Base-by-base conservation (phyloP, 192 early-diverging fungal species). In the Gaertneriomyces sp. region DNA sequence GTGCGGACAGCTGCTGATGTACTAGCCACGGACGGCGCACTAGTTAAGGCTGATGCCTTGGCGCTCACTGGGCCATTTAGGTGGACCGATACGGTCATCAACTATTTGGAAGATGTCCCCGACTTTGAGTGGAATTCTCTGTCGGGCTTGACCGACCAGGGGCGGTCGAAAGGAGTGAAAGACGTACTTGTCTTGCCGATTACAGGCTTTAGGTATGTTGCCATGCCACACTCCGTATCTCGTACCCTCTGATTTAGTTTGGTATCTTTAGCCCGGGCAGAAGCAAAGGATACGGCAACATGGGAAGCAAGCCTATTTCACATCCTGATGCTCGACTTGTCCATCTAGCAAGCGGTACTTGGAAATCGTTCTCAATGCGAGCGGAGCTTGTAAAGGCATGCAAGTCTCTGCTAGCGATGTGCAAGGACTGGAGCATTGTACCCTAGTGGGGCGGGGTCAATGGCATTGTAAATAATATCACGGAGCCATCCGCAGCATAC, bases 171-270 rank as follows among this genome's bases (percentile, higher is more conserved):
- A 40, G 40, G 11, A 7, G 54, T 60, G 11, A 12, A 33, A 7
- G 65, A 67, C 40, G 65, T 67, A 7, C 53, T 67, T 9, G 65
- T 67, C n/a, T 43, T 67, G 20, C 65, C 65, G 8, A 60, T 67
- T 17, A 67, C 65, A n/a, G 65, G 65, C 9, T 67, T 67, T 43
- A 67, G 65, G 65, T 67, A 44, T 17, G 57, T 38, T 16, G 14
- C 17, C 52, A 63, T 20, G 6, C 11, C 25, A 33, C 54, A 16
- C 38, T 56, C 54, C 19, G 0, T 9, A 38, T 56, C 54, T 6
- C n/a, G 20, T 51, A 20, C n/a, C 3, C 49, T 6, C n/a, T 51
- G 6, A 51, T 56, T 39, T 56, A 14, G 12, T 56, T 14, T 12
- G 54, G 39, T 45, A 45, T 17, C 60, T 17, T 14, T 45, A 60